These are phyloP conservation scores for Pyrenula aspistea DNA, from an alignment of 495 filamentous ascomycete genomes.

Conservation along the genomic window DNA sequence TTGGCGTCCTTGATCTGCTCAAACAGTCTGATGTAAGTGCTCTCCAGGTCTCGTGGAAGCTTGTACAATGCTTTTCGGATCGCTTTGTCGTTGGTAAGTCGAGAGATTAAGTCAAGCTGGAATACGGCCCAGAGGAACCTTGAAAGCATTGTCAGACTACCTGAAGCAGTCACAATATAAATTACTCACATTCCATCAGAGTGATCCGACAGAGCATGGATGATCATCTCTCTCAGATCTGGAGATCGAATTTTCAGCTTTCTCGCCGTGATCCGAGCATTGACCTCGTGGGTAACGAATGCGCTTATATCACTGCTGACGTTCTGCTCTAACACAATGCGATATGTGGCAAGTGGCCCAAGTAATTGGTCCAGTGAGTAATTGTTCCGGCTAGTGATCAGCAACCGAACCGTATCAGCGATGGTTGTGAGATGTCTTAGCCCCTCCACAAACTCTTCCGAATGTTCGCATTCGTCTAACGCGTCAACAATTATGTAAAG, in stretches of 20 bases:
- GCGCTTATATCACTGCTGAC: constrained; percentile 3
- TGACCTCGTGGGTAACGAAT: constrained; percentile 1
- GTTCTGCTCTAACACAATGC: background rate
- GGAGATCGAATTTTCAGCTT: constrained; percentile 2
- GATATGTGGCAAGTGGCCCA: background rate
- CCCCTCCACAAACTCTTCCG: background rate
- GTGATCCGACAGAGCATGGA: background rate
- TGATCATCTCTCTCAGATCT: constrained; percentile 1
- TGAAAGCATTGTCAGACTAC: background rate
- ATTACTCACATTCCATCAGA: constrained; percentile 6
- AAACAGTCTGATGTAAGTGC: constrained; percentile 4
- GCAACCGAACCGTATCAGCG: background rate
- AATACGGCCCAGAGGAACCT: constrained; percentile 6
- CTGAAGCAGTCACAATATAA: background rate
- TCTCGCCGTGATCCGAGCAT: background rate
- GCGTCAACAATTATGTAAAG: constrained; percentile 3
- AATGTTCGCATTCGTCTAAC: constrained; percentile 2
- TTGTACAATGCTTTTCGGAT: constrained; percentile 2
- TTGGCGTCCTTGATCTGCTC: background rate
- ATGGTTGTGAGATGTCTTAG: background rate
- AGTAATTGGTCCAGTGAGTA: background rate
- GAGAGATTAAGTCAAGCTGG: constrained; percentile 4
- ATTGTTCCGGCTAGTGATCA: constrained; percentile 8
- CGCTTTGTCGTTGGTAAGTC: constrained; percentile 1
- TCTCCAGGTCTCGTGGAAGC: constrained; percentile 3